Conservation (phyloP, 148 eudicot species). For the Polygonum aviculare region DNA sequence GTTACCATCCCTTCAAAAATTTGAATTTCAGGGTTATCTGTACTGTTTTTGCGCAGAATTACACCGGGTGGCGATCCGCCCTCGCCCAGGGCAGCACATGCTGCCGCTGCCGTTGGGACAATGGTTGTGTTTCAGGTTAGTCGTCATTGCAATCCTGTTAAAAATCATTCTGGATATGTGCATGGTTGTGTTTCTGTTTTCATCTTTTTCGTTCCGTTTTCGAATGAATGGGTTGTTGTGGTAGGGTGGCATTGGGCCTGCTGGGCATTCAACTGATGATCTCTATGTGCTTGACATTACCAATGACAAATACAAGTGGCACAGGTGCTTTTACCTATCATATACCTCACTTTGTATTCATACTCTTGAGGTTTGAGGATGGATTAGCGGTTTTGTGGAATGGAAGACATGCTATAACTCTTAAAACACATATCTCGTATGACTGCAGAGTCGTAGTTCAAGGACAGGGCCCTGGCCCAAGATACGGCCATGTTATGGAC, state of each 20-base stretch:
- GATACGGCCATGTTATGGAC: slow-evolving; percentile 96
- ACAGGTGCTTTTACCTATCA: slow-evolving; percentile 33
- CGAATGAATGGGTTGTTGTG: not conserved
- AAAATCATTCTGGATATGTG: not conserved
- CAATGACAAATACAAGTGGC: slow-evolving; percentile 96
- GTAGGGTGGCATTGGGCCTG: slow-evolving; percentile 98
- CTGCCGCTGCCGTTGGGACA: slow-evolving; percentile 90
- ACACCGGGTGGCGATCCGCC: slow-evolving; percentile 94
- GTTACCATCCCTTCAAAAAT: not conserved
- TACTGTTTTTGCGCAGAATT: slow-evolving; percentile 31
- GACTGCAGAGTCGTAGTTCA: slow-evolving; percentile 80
- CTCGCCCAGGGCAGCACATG: slow-evolving; percentile 95
- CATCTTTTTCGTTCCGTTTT: not conserved
- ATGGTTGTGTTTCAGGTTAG: slow-evolving; percentile 99
- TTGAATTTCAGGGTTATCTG: not conserved
- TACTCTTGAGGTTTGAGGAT: not conserved
- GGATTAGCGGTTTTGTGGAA: not conserved
- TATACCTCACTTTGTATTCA: not conserved
- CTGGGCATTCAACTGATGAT: slow-evolving; percentile 97
- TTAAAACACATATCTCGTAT: not conserved
- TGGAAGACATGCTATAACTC: not conserved
- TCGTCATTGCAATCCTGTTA: not conserved
- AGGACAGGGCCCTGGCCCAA: slow-evolving; percentile 92
- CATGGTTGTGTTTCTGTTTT: not conserved
- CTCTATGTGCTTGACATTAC: slow-evolving; percentile 81